A percentile compares a stretch with the other conserved stretches of the same genome.
Evolutionary conservation across 2,329 filamentous ascomycete genomes (phyloP).

Genomic region (Curvularia eragrostidis): DNA sequence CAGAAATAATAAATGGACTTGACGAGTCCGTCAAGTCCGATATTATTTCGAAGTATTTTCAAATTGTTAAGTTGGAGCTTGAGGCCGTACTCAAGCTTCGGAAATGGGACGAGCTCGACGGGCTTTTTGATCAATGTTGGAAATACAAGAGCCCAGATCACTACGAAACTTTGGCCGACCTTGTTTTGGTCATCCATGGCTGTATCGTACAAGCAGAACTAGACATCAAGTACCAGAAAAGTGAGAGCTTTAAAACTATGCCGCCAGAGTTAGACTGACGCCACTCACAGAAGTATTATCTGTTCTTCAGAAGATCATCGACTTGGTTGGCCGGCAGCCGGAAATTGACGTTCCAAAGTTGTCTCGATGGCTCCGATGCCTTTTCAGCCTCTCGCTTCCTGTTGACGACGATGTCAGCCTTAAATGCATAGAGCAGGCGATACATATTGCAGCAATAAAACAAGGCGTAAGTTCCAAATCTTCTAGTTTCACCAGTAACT

Average conservation of each 20-base stretch:
- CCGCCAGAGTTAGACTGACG: conserved; percentile 29
- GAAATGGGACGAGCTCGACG: conserved; percentile 69
- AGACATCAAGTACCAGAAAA: conserved; percentile 41
- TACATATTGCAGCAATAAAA: conserved; percentile 41
- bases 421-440: conserved; percentile 69
- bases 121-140: conserved; percentile 61
- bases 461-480: conserved; percentile 35
- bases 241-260: conserved; percentile 27
- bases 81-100: conserved; percentile 73
- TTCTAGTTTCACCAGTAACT: background rate
- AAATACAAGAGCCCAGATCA: conserved; percentile 46
- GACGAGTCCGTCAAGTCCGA: conserved; percentile 59
- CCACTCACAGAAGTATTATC: conserved; percentile 33
- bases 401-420: conserved; percentile 64
- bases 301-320: conserved; percentile 70
- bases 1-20: conserved; percentile 47
- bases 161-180: conserved; percentile 57
- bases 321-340: conserved; percentile 67
- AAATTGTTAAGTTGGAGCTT: conserved; percentile 77
- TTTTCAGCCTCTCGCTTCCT: conserved; percentile 72
- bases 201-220: conserved; percentile 40
- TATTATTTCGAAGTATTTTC: conserved; percentile 67
- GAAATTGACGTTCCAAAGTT: conserved; percentile 65
- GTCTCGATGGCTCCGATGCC: conserved; percentile 77
- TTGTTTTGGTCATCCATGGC: conserved; percentile 54